Conservation (phyloP, 2,329 filamentous ascomycete species). For the Cercospora beticola region DNA sequence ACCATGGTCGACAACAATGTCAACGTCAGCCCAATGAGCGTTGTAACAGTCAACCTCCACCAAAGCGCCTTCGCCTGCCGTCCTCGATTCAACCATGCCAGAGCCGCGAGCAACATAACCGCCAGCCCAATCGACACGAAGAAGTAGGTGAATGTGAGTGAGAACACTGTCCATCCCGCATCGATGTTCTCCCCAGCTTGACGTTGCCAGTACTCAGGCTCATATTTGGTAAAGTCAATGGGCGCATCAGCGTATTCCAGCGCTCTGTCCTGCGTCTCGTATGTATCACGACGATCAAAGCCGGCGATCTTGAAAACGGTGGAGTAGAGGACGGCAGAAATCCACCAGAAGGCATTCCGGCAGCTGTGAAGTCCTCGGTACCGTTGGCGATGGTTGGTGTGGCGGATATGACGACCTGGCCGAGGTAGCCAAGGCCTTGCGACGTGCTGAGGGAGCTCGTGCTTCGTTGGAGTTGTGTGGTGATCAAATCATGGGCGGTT, state of each 20-base stretch:
- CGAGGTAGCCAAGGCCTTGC: slow-evolving; percentile 8
- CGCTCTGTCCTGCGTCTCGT: background rate
- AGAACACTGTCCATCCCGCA: slow-evolving; percentile 17
- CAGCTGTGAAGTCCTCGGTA: background rate
- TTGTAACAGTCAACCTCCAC: slow-evolving; percentile 28
- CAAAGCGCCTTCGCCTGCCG: slow-evolving; percentile 28
- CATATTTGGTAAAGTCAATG: slow-evolving; percentile 12
- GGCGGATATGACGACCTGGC: slow-evolving; percentile 4
- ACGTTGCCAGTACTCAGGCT: slow-evolving; percentile 1
- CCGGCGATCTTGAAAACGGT: slow-evolving; percentile 23
- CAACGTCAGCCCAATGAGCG: slow-evolving; percentile 11
- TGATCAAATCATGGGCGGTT: slow-evolving; percentile 10
- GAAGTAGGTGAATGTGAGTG: slow-evolving; percentile 34
- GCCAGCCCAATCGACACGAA: slow-evolving; percentile 33
- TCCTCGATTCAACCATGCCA: slow-evolving; percentile 30
- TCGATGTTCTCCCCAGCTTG: slow-evolving; percentile 3
- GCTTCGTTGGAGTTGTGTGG: slow-evolving; percentile 1
- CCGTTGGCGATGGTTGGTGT: slow-evolving; percentile 18
- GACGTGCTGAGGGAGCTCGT: background rate
- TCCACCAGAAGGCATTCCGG: slow-evolving; percentile 17
- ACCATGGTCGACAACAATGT: slow-evolving; percentile 11
- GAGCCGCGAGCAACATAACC: slow-evolving; percentile 33
- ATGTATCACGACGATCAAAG: slow-evolving; percentile 10
- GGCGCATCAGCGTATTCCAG: background rate
- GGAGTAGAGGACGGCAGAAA: slow-evolving; percentile 11